Evolutionary conservation across 768 basidiomycete species (phyloP).

Genomic region (Suillus alpinus): DNA sequence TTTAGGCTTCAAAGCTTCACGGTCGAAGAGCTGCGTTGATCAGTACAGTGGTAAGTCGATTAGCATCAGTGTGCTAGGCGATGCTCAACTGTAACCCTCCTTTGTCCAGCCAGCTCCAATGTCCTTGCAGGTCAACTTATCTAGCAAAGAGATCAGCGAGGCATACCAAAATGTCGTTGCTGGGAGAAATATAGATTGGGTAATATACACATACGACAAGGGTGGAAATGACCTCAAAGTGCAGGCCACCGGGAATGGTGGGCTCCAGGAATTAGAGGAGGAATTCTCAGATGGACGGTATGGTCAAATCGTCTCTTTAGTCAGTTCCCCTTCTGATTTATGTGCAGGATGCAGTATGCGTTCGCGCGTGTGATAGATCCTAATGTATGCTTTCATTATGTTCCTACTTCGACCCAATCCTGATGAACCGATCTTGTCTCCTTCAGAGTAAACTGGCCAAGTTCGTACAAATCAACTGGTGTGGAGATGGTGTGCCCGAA

Average conservation of each 20-base stretch:
- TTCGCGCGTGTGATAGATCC: conserved; percentile 84
- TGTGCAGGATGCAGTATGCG: conserved; percentile 85
- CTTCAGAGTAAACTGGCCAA: conserved; percentile 77
- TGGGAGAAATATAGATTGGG: conserved; percentile 70
- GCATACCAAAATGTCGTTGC: conserved; percentile 78
- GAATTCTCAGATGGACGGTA: conserved; percentile 94
- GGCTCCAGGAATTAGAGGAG: conserved; percentile 86
- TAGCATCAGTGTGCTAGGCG: background rate
- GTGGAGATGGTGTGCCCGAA: conserved; percentile 94
- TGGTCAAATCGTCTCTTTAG: conserved; percentile 20
- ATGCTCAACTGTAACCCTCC: background rate
- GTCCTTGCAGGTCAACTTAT: conserved; percentile 80
- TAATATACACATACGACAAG: conserved; percentile 75
- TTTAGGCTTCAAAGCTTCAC: background rate
- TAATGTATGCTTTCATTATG: conserved; percentile 50
- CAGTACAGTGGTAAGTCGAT: background rate
- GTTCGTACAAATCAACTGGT: conserved; percentile 96
- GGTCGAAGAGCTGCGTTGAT: background rate
- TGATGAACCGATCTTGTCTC: background rate
- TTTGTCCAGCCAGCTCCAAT: conserved; percentile 34
- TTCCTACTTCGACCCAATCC: background rate
- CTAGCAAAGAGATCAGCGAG: conserved; percentile 64
- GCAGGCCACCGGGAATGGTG: conserved; percentile 81
- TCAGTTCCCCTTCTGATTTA: conserved; percentile 9
- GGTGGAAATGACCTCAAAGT: conserved; percentile 86